Evolutionary conservation across 1,284 basidiomycete species (phyloP), one percentile per base, ranked within the genome.

Genomic region (Athelia psychrophila): DNA sequence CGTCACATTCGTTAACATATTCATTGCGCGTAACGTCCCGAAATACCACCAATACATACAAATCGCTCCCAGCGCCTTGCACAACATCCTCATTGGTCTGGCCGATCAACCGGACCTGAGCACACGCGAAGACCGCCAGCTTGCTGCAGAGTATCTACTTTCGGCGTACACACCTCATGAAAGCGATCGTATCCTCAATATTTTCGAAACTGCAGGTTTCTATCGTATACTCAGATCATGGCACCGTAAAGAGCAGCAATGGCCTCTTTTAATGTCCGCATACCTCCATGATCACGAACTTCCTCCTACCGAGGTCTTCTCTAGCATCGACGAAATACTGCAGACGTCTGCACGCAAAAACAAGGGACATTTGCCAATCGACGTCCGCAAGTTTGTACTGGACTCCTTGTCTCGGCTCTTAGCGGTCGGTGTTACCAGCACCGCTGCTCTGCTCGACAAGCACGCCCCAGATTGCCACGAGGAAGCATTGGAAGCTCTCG

Each of bases 141-240:
- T 99, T 2, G 97, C 96, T 0, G 86, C 88, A 2, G 97, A 99
- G 70, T 98, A 88, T 66, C 81, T 99, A n/a, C 77, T 99, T 3
- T 98, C 96, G 0, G 83, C 83, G 0, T 97, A 98, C 66, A 93
- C 84, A 33, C 94, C 95, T 0, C 81, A 87, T 52, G 86, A 95
- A 53, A 78, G 77, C 57, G 86, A 89, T 19, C 73, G 75, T 15
- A 79, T 96, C 56, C 69, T 91, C 25, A 65, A 66, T 9, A 70
- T 91, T 1, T 95, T 99, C 62, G 84, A 92, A 63, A 61, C 76
- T 16, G 95, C 96, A 1, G 84, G 89, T 0, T 99, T 99, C 71
- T 95, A 86, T 67, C 84, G 93, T 42, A 95, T 99, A 54, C 74
- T 99, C 20, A 84, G 93, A 27, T 77, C 81, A 1, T 89, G 89